These are phyloP conservation scores for Phellopilus nigrolimitatus DNA, from an alignment of 1,284 basidiomycete species.

Conservation along the genomic window DNA sequence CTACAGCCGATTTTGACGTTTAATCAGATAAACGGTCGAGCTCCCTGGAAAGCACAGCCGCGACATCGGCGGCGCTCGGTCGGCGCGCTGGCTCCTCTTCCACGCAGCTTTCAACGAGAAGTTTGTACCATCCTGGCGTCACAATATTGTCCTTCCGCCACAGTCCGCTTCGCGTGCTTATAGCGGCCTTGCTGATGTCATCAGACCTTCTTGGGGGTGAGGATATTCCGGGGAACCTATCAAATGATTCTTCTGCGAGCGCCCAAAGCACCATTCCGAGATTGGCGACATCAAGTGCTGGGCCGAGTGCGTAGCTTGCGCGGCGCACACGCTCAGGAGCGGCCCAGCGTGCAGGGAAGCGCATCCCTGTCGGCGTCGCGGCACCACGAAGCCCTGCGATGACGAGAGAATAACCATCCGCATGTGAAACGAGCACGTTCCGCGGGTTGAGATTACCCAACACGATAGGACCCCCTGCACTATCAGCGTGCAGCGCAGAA, in stretches of 20 bases:
- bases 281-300: constrained; percentile 8
- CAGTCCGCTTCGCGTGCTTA: background rate
- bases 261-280: constrained; percentile 14
- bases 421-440: constrained; percentile 5
- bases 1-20: no score
- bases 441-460: constrained; percentile 13
- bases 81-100: constrained; percentile 9
- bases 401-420: background rate
- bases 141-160: background rate
- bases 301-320: constrained; percentile 4
- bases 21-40: no score
- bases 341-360: constrained; percentile 5
- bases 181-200: background rate
- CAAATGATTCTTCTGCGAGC: constrained; percentile 10
- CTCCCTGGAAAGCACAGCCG: background rate
- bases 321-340: constrained; percentile 10
- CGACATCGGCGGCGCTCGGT: constrained; percentile 10
- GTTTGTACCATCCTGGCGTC: constrained; percentile 8
- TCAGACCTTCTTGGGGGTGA: background rate
- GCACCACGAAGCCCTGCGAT: constrained; percentile 6
- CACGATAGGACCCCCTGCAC: background rate
- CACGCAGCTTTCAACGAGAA: constrained; percentile 8
- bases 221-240: constrained; percentile 4
- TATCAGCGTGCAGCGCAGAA: background rate
- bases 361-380: constrained; percentile 6